Percentiles rank a stretch among this genome's conserved stretches.
phyloP scores from a whole-genome alignment of 179 eudicot species.

The Silene coronaria region DNA sequence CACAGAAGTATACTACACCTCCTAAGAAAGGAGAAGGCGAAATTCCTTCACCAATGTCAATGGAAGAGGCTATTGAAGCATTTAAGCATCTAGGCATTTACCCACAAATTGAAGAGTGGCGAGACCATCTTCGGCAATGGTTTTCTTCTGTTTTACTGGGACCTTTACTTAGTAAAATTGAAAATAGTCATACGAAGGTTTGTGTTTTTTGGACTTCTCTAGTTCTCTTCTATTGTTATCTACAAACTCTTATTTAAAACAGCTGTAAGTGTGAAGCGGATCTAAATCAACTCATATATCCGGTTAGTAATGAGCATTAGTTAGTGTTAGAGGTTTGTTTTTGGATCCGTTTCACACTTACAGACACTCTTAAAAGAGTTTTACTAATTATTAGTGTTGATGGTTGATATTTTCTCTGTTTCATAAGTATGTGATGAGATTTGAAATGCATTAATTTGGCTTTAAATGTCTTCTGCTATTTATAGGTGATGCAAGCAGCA shows the following conservation, averaged over 20 bases:
- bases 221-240: neutral
- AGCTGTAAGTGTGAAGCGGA: too few species aligned
- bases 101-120: constrained; percentile 89
- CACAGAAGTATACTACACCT: constrained; percentile 83
- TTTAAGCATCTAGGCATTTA: constrained; percentile 68
- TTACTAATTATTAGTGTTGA: too few species aligned
- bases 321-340: too few species aligned
- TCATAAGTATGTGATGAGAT: neutral
- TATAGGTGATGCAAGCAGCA: constrained; percentile 82
- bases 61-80: constrained; percentile 85
- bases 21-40: constrained; percentile 95
- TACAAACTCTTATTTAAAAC: too few species aligned
- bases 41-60: constrained; percentile 86
- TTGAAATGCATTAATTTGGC: neutral
- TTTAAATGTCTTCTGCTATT: constrained; percentile 5
- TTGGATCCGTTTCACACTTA: too few species aligned
- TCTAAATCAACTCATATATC: too few species aligned
- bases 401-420: too few species aligned
- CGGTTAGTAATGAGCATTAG: too few species aligned
- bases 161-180: constrained; percentile 70
- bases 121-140: constrained; percentile 89
- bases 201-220: too few species aligned
- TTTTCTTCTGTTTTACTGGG: constrained; percentile 71
- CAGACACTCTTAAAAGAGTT: too few species aligned
- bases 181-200: constrained; percentile 79